Percentiles rank a stretch among this genome's conserved stretches.
Conservation (phyloP, 2,329 filamentous ascomycete species). For the Cordyceps cicadae region DNA sequence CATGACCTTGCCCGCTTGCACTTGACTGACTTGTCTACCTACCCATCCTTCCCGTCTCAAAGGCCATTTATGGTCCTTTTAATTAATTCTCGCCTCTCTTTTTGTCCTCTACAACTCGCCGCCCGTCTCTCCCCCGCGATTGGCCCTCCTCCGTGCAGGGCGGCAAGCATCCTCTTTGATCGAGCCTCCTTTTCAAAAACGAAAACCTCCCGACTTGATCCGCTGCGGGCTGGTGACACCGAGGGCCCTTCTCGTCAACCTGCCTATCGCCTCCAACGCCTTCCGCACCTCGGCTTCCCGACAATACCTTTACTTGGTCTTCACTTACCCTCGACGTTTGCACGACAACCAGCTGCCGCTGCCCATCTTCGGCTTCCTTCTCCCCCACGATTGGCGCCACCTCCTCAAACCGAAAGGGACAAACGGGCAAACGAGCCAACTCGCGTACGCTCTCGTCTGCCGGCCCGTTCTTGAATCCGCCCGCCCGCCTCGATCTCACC, state of each 20-base stretch:
- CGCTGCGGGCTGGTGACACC: conserved; percentile 2
- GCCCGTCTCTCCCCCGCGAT: background rate
- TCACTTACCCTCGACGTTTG: conserved; percentile 5
- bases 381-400: background rate
- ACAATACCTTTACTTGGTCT: conserved; percentile 2
- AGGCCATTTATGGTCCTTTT: background rate
- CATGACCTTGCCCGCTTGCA: background rate
- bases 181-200: background rate
- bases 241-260: background rate
- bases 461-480: background rate
- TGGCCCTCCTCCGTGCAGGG: background rate
- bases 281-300: background rate
- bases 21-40: background rate
- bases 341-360: background rate
- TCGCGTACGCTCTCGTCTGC: background rate
- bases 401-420: background rate
- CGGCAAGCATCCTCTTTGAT: background rate
- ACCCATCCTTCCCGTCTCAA: background rate
- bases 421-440: conserved; percentile 4
- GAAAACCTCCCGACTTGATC: background rate
- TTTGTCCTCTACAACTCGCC: background rate
- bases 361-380: background rate
- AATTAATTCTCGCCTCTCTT: background rate
- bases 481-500: background rate
- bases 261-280: background rate